phyloP scores from a whole-genome alignment of 306 rosid species.

The Cicer pinnatifidum region DNA sequence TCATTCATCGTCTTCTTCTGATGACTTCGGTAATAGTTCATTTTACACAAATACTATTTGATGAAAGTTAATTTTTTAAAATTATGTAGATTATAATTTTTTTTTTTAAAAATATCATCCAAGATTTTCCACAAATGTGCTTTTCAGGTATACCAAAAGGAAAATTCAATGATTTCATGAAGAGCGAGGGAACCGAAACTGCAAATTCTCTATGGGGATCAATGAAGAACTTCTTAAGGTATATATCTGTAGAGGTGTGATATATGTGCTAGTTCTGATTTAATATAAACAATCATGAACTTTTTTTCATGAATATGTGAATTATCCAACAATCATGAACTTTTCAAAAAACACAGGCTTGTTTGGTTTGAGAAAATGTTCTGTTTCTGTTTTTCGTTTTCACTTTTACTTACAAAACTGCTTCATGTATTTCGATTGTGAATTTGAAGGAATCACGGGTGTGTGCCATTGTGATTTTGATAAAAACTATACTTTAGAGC shows the following conservation, averaged over 20 bases:
- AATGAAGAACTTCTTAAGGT: constrained; percentile 71
- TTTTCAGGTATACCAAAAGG: constrained; percentile 55
- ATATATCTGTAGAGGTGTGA: constrained; percentile 38
- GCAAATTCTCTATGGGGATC: constrained; percentile 62
- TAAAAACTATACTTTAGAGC: neutral
- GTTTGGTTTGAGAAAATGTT: neutral
- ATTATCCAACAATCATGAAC: constrained; percentile 11
- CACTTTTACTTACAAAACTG: neutral
- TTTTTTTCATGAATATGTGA: constrained; percentile 23
- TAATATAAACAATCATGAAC: constrained; percentile 10
- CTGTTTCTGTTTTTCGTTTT: neutral
- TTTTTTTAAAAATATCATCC: constrained; percentile 10
- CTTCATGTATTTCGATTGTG: neutral
- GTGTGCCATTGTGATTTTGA: neutral
- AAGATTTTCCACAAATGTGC: constrained; percentile 14
- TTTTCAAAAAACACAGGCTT: neutral
- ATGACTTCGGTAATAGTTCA: constrained; percentile 50
- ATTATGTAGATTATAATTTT: constrained; percentile 19
- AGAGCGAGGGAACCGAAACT: constrained; percentile 45
- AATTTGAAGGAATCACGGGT: neutral
- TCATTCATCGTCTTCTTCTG: constrained; percentile 48
- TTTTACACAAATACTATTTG: constrained; percentile 21
- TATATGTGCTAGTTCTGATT: constrained; percentile 26
- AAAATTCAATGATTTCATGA: constrained; percentile 43
- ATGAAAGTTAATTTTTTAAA: constrained; percentile 2